phyloP scores from a whole-genome alignment of 2,329 filamentous ascomycete genomes.

The Neocucurbitaria cava region DNA sequence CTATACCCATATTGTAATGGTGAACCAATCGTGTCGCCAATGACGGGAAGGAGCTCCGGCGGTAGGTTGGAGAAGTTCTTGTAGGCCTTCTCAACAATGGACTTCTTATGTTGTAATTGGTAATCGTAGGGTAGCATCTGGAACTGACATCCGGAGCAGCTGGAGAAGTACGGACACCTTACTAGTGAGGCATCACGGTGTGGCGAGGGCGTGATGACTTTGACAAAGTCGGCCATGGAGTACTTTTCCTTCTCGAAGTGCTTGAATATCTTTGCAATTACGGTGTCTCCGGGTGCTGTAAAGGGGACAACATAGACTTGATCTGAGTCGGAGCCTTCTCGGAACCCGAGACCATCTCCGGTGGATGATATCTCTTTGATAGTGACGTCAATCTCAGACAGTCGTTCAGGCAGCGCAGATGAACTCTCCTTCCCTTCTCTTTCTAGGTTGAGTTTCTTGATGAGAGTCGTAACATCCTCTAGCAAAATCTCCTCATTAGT shows the following conservation, averaged over 20 bases:
- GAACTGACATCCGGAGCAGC: conserved; percentile 91
- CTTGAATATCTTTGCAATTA: conserved; percentile 78
- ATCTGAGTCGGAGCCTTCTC: conserved; percentile 65
- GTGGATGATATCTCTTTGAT: conserved; percentile 86
- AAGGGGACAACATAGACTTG: conserved; percentile 90
- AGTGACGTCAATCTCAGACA: conserved; percentile 81
- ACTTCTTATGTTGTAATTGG: conserved; percentile 83
- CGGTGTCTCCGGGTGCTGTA: conserved; percentile 81
- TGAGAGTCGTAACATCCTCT: conserved; percentile 53
- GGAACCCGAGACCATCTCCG: conserved; percentile 84
- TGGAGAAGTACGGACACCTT: conserved; percentile 83
- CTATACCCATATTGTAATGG: conserved; percentile 92
- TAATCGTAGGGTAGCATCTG: conserved; percentile 93
- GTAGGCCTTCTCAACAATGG: conserved; percentile 90
- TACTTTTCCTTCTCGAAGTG: conserved; percentile 72
- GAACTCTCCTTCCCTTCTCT: conserved; percentile 21
- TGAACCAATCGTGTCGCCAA: conserved; percentile 86
- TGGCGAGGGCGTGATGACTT: conserved; percentile 74
- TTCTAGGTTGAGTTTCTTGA: conserved; percentile 45
- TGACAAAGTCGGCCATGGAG: conserved; percentile 81
- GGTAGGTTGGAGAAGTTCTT: conserved; percentile 86
- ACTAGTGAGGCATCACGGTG: conserved; percentile 79
- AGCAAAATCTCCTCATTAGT: conserved; percentile 59
- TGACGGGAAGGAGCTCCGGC: conserved; percentile 73
- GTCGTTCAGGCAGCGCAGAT: conserved; percentile 65